Evolutionary conservation across 805 yeast species (phyloP).

Genomic region (Ogataea paraovalis): DNA sequence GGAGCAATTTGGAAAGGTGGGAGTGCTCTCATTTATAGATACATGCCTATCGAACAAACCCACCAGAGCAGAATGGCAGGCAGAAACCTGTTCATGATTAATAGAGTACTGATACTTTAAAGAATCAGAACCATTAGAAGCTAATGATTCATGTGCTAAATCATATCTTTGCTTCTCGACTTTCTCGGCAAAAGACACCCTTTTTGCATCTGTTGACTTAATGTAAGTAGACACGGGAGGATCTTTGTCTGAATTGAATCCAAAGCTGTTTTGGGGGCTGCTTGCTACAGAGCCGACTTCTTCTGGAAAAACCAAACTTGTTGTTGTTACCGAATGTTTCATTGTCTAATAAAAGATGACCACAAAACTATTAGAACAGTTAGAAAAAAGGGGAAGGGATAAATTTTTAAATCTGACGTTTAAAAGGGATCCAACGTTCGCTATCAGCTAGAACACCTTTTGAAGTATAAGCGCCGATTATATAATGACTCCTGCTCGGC

Average conservation of each 20-base stretch:
- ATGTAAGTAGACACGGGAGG: slow-evolving; percentile 13
- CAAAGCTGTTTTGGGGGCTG: background rate
- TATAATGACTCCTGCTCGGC: too few relatives aligned
- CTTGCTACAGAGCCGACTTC: background rate
- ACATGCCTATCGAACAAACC: background rate
- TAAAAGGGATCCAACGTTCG: too few relatives aligned
- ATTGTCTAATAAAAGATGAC: too few relatives aligned
- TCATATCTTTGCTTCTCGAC: background rate
- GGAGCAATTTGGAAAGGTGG: too few relatives aligned
- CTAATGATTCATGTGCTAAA: too few relatives aligned
- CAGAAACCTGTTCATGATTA: background rate
- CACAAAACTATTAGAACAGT: too few relatives aligned
- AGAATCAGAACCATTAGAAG: background rate
- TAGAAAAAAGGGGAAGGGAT: too few relatives aligned
- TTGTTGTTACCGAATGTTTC: too few relatives aligned
- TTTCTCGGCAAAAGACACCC: background rate
- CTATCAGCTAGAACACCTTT: too few relatives aligned
- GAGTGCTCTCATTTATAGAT: background rate
- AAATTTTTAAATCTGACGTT: too few relatives aligned
- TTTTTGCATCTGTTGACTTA: background rate
- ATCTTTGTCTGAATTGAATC: slow-evolving; percentile 11
- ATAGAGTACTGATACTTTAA: background rate
- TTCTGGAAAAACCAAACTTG: background rate
- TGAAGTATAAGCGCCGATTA: too few relatives aligned
- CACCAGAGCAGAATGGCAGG: background rate